Base-by-base conservation (phyloP, 768 basidiomycete genomes). In the Inosperma sp. region DNA sequence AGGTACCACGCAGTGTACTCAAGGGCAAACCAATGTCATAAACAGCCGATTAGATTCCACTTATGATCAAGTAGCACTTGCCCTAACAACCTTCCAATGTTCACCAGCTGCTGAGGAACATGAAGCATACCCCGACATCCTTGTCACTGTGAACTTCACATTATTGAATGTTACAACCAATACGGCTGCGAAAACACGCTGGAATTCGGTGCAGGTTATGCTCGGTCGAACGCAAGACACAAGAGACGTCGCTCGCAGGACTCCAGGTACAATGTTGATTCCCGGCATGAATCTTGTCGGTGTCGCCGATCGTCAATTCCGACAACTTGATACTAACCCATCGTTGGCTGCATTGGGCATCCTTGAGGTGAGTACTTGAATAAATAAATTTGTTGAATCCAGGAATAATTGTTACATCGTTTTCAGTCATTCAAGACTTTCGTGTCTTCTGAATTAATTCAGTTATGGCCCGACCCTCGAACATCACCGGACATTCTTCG, bases 351-450 rank as follows among this genome's bases (percentile, higher is more conserved):
- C 49, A 34, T 27, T 51, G 12, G 40, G 45, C 16, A 41, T 51
- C 29, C 43, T 51, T 27, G 49, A 51, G 21, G 49, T 43, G 10
- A 16, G n/a, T n/a, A n/a, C n/a, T n/a, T n/a, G 49, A 4, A 13
- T 17, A 8, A 29, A 9, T n/a, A 57, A n/a, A n/a, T n/a, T n/a
- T n/a, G n/a, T n/a, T n/a, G n/a, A n/a, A n/a, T n/a, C n/a, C n/a
- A n/a, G n/a, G n/a, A n/a, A n/a, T n/a, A n/a, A n/a, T n/a, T n/a
- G n/a, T n/a, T n/a, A n/a, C n/a, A n/a, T n/a, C n/a, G n/a, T n/a
- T n/a, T n/a, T n/a, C n/a, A 57, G 35, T 56, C 3, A 48, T 37
- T 17, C 25, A 52, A 17, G 55, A 52, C 4, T 56, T 58, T 29
- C 37, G 51, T 25, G 37, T 59, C 2, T n/a, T 43, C 37, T 8